Base-by-base conservation (phyloP, 129 eudicot species). In the Arctium lappa region DNA sequence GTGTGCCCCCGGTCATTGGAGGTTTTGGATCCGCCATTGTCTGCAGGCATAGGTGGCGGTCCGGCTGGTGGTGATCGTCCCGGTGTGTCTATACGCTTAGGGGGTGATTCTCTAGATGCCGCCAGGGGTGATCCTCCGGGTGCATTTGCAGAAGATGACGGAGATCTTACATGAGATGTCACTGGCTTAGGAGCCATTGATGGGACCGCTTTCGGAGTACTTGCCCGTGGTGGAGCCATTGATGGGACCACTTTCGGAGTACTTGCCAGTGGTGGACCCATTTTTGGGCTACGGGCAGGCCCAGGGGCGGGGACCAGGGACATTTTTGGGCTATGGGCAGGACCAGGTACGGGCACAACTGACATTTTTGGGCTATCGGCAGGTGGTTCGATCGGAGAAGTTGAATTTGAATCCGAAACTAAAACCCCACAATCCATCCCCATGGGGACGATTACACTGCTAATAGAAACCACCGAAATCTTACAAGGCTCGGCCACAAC, bases 401-500 rank as follows among this genome's bases (percentile, higher is more conserved):
- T 18, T 2, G 88, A 37, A 33, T 44, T 66, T 3, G 79, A 31
- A 46, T 22, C 5, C 27, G 65, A 27, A 48, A 34, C 71, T 15
- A 22, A 4, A 12, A 66, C 30, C 0, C 75, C 29, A 6, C 48
- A 69, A 40, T 84, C 90, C 72, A 88, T 77, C n/a, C 92, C 85
- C 13, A 34, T 5, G 0, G 94, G 92, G 8, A 86, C 44, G 39
- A 92, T 85, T 12, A 42, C 84, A 16, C 9, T 69, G 63, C 89
- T 85, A 42, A 92, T 79, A 63, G 87, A 87, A 18, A 90, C 33
- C 3, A 90, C 87, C 22, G 97, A 90, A 10, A 92, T 36, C 30
- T 83, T 85, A 62, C 79, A 88, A 2, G 97, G 89, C 74, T 85
- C 77, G 3, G 87, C 18, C 8, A 79, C 79, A 7, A 92, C 69